phyloP scores from a whole-genome alignment of 169 alveolate species.

The Perkinsus olseni region DNA sequence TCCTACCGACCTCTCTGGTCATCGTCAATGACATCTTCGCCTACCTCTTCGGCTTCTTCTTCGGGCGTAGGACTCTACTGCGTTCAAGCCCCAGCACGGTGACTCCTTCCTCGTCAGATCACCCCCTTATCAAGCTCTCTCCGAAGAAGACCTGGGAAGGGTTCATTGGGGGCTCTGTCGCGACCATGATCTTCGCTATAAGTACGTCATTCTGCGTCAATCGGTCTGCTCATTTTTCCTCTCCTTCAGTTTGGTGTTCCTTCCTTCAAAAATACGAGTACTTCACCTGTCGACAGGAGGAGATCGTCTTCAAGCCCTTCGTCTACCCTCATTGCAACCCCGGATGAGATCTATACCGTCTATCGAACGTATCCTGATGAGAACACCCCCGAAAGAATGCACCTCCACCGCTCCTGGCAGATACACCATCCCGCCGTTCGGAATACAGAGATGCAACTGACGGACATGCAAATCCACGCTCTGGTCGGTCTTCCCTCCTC shows the following conservation, averaged over 20 bases:
- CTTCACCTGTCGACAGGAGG: conserved; percentile 78
- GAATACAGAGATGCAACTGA: not conserved
- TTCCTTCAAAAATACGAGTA: conserved; percentile 48
- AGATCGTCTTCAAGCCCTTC: conserved; percentile 70
- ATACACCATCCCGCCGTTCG: not conserved
- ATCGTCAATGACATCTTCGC: conserved; percentile 89
- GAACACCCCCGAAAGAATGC: not conserved
- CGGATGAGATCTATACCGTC: conserved; percentile 25
- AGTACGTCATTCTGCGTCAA: not conserved
- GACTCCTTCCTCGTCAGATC: not conserved
- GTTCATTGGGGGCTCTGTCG: conserved; percentile 77
- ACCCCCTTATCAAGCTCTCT: conserved; percentile 77
- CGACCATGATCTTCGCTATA: conserved; percentile 49
- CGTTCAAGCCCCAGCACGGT: not conserved
- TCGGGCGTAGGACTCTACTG: conserved; percentile 73
- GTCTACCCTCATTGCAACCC: conserved; percentile 24
- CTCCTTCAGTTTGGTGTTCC: not conserved
- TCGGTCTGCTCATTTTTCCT: not conserved
- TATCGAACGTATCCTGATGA: conserved; percentile 23
- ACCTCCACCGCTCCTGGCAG: not conserved
- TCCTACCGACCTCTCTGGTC: conserved; percentile 85
- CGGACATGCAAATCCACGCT: not conserved
- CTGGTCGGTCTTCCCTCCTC: not conserved
- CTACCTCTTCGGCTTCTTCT: conserved; percentile 84
- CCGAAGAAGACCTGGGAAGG: conserved; percentile 99